Conservation (phyloP, 2,329 filamentous ascomycete species). For the Diplocarpon rosae region DNA sequence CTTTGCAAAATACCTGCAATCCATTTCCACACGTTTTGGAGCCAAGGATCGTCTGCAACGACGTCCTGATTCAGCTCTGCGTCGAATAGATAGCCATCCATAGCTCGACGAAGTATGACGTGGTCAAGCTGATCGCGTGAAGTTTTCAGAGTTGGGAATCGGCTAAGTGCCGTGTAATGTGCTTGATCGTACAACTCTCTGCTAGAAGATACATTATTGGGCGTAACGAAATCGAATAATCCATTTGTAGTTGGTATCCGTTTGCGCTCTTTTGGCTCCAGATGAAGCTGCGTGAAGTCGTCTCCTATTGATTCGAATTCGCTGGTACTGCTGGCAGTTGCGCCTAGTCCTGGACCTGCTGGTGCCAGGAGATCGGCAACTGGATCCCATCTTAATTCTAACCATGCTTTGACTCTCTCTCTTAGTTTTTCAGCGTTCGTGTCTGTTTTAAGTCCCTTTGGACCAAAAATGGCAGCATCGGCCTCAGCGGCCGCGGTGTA, state of each 20-base stretch:
- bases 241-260: not conserved
- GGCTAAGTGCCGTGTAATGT: constrained; percentile 33
- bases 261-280: constrained; percentile 3
- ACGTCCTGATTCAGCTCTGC: constrained; percentile 53
- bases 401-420: constrained; percentile 20
- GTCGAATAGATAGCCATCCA: constrained; percentile 53
- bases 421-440: constrained; percentile 17
- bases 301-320: constrained; percentile 6
- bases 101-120: constrained; percentile 47
- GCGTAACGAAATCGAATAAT: not conserved
- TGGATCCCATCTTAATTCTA: constrained; percentile 15
- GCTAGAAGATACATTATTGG: constrained; percentile 31
- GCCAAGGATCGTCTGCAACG: constrained; percentile 60
- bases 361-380: constrained; percentile 15
- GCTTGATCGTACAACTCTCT: constrained; percentile 43
- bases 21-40: constrained; percentile 73
- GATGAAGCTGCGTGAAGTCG: constrained; percentile 9
- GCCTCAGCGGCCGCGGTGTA: constrained; percentile 42
- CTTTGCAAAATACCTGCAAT: constrained; percentile 44
- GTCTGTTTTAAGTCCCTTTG: constrained; percentile 33
- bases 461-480: constrained; percentile 46
- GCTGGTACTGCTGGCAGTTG: not conserved
- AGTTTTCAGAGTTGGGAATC: constrained; percentile 8
- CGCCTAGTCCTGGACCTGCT: not conserved
- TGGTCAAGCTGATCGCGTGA: constrained; percentile 31